phyloP scores from a whole-genome alignment of 2,329 filamentous ascomycete genomes.

The Venturia carpophila region DNA sequence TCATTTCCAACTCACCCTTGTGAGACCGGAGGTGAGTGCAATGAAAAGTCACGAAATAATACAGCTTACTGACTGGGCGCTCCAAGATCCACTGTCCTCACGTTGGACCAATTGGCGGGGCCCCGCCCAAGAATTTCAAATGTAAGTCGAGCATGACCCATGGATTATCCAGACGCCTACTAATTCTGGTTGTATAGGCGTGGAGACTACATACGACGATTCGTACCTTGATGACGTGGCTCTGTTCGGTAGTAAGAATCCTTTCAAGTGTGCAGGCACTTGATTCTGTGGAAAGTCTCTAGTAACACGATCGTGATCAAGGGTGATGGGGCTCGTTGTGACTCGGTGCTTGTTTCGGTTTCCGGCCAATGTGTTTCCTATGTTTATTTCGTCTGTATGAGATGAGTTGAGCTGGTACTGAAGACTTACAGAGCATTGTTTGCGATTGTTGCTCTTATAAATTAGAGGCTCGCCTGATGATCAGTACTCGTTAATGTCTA shows the following conservation, averaged over 20 bases:
- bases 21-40: conserved; percentile 23
- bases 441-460: too few relatives aligned
- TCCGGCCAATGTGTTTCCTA: too few relatives aligned
- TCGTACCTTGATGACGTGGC: conserved; percentile 26
- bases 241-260: conserved; percentile 21
- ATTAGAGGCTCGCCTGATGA: too few relatives aligned
- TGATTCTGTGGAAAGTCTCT: not conserved
- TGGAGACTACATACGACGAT: conserved; percentile 24
- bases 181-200: not conserved
- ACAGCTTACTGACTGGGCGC: not conserved
- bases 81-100: conserved; percentile 26
- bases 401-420: too few relatives aligned
- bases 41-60: too few relatives aligned
- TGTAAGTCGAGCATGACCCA: conserved; percentile 18
- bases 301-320: too few relatives aligned
- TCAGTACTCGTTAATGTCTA: too few relatives aligned
- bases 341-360: too few relatives aligned
- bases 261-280: conserved; percentile 20
- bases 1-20: conserved; percentile 32
- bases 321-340: too few relatives aligned
- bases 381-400: too few relatives aligned
- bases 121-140: conserved; percentile 21
- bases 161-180: not conserved
- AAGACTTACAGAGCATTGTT: too few relatives aligned
- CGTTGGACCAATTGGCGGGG: conserved; percentile 26